Evolutionary conservation across 345 rosid species (phyloP), one percentile per base, ranked within the genome.

Genomic region (Zanthoxylum bungeanum): DNA sequence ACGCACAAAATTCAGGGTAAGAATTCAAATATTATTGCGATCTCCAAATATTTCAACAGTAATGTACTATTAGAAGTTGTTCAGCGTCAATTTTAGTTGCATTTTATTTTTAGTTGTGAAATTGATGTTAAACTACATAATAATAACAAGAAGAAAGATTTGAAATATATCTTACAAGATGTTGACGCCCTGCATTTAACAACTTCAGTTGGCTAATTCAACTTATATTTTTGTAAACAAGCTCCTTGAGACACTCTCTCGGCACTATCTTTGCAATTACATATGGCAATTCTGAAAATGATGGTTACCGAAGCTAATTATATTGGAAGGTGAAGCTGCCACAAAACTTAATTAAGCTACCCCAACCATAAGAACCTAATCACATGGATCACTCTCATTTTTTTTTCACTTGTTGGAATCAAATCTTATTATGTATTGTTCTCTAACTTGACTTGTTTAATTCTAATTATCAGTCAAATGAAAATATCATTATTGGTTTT

Each of bases 291-390:
- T 14, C 1, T 4, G 21, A 57, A 61, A 69, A 55, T 21, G 64
- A 68, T 40, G 77, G 72, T 31, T 66, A 68, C 57, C 66, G 14
- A 31, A 56, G 47, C 59, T 55, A 42, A 63, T 75, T 21, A 68
- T 51, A 4, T 51, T 12, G 62, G 63, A 74, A 24, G 68, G 44
- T 60, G 68, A 66, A 55, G 44, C 12, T 24, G 75, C 44, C 4
- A 51, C 11, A 24, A 8, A 62, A 60, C 30, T 22, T 61, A 61
- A 64, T n/a, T n/a, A n/a, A n/a, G n/a, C n/a, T n/a, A n/a, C n/a
- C 16, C 52, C 72, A 74, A 59, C 72, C 60, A 47, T 22, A 61
- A 66, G 1, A 47, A 65, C 71, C 72, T 53, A 64, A 72, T n/a
- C n/a, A n/a, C 64, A 0, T 22, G 3, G 34, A 47, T 47, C 64